A percentile compares a stretch with the other conserved stretches of the same genome.
Conservation (phyloP, 495 filamentous ascomycete genomes). For the Paragyromitra xinjiangensis region DNA sequence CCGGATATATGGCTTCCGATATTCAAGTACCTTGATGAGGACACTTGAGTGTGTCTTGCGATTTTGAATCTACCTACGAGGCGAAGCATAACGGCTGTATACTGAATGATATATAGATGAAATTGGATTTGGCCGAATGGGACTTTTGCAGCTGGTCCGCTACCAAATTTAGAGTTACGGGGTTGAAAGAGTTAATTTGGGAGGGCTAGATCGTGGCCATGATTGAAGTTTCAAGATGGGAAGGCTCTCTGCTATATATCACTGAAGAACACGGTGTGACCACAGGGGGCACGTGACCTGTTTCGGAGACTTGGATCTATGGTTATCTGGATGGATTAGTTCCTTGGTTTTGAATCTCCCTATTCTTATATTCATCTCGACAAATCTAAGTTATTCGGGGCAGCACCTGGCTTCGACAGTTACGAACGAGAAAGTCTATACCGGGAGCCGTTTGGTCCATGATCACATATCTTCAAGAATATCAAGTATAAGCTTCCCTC, state of each 20-base stretch:
- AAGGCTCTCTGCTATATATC: constrained; percentile 3
- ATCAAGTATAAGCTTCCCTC: constrained; percentile 25
- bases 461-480: constrained; percentile 23
- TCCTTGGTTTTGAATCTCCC: constrained; percentile 20
- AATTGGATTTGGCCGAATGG: neutral
- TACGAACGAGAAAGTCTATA: constrained; percentile 21
- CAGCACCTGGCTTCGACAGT: constrained; percentile 19
- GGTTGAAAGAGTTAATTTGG: no score
- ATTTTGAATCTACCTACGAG: constrained; percentile 8
- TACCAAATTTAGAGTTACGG: no score
- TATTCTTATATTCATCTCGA: constrained; percentile 25
- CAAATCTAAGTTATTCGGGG: constrained; percentile 19
- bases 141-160: no score
- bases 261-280: constrained; percentile 3
- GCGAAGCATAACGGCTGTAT: constrained; percentile 35
- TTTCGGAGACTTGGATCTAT: constrained; percentile 21
- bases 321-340: constrained; percentile 1
- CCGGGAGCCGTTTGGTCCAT: constrained; percentile 14
- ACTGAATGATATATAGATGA: constrained; percentile 32
- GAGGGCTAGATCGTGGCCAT: no score
- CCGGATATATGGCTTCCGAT: constrained; percentile 27
- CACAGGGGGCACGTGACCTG: constrained; percentile 19
- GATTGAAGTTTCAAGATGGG: constrained; percentile 25
- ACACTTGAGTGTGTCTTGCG: neutral
- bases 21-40: constrained; percentile 4